Evolutionary conservation across 2,329 filamentous ascomycete species (phyloP), one percentile per base, ranked within the genome.

Genomic region (Aspergillus thermomutatus): DNA sequence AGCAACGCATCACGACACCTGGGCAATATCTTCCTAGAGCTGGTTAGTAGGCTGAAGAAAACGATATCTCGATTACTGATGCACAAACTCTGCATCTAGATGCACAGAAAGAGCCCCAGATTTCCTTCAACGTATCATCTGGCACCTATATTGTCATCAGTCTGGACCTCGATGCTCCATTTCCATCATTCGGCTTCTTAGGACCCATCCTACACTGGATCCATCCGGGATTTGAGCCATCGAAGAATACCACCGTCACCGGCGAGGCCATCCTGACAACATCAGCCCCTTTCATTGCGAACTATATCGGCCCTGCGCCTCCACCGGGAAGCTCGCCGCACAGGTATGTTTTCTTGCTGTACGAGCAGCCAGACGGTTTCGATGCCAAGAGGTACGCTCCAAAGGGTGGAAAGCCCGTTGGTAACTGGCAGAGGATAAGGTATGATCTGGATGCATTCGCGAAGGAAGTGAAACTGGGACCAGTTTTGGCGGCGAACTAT

Each of bases 291-390:
- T 70, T 67, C 37, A 54, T 72, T 10, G 66, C 66, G 1, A 65
- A 71, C 50, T 83, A 79, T 60, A 73, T 79, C 50, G 75, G 72
- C 0, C 80, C 81, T 2, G 73, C 71, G 3, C 80, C 80, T n/a
- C 80, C 80, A 11, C 76, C 76, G 0, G 61, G 68, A 6, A 79
- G 77, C 55, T 60, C 69, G 7, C 77, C 80, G 9, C 80, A 83
- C 66, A 77, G 80, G 0, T 83, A 83, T 61, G 55, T 74, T 3
- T 82, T 82, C 62, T 72, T 81, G 56, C 63, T 82, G 23, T 82
- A 77, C 57, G 75, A 80, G 59, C 77, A 82, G 65, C 79, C 80
- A 0, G 65, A 55, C 26, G 70, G 61, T 1, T 76, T 81, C 47
- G 68, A 75, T 19, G 62, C 52, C 5, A 64, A 60, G 51, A 67